phyloP scores from a whole-genome alignment of 1,139 yeast genomes.

The Candida mesenterica region DNA sequence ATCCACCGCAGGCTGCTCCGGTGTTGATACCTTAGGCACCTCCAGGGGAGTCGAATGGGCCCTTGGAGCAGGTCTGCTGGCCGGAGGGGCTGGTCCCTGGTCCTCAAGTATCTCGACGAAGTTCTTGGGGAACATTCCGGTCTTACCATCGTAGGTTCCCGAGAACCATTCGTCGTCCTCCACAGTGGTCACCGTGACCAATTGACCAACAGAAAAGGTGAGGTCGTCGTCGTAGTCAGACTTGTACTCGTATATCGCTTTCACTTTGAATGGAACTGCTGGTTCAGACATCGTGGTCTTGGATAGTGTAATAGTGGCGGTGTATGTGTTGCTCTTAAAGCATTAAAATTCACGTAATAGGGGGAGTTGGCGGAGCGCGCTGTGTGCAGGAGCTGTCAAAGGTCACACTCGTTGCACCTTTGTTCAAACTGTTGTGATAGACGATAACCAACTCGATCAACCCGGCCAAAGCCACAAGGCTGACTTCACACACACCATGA shows the following conservation, averaged over 20 bases:
- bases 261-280: constrained; percentile 61
- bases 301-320: constrained; percentile 1
- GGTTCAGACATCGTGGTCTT: constrained; percentile 18
- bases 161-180: constrained; percentile 92
- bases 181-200: constrained; percentile 67
- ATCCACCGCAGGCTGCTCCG: background rate
- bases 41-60: background rate
- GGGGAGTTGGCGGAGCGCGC: constrained; percentile 3
- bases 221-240: constrained; percentile 87
- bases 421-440: too few species aligned
- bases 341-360: background rate
- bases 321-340: too few species aligned
- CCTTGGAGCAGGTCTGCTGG: constrained; percentile 1
- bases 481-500: too few species aligned
- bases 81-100: constrained; percentile 12
- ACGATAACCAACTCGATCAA: too few species aligned
- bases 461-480: too few species aligned
- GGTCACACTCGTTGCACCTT: too few species aligned
- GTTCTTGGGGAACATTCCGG: constrained; percentile 86
- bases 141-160: constrained; percentile 57
- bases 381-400: constrained; percentile 6
- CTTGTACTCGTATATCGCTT: constrained; percentile 67
- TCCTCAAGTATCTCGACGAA: constrained; percentile 53
- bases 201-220: constrained; percentile 62
- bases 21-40: background rate